These are phyloP conservation scores for Pleoardoris graminearum DNA, from an alignment of 2,329 filamentous ascomycete genomes.

Conservation along the genomic window DNA sequence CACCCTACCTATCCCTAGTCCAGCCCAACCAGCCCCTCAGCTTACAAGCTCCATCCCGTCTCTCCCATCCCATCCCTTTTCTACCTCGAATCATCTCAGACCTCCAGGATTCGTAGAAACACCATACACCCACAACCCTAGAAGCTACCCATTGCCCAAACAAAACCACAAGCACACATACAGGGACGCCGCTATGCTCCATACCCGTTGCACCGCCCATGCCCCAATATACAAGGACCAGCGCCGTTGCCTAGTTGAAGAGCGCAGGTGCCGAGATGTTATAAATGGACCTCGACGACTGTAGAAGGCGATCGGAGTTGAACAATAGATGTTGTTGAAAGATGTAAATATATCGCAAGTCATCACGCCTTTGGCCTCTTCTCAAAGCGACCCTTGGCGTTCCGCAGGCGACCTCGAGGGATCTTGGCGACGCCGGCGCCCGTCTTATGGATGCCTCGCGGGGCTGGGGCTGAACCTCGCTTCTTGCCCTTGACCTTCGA, in stretches of 20 bases:
- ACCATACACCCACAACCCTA: not conserved
- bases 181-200: constrained; percentile 7
- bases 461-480: constrained; percentile 6
- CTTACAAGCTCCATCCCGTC: not conserved
- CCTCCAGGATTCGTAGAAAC: not conserved
- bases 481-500: constrained; percentile 13
- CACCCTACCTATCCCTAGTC: not conserved
- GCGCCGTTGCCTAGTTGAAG: not conserved
- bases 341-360: not conserved
- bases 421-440: constrained; percentile 19
- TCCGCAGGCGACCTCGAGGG: constrained; percentile 1
- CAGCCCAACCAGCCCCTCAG: not conserved
- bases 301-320: not conserved
- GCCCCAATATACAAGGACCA: constrained; percentile 1
- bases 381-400: not conserved
- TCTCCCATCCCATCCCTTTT: not conserved
- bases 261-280: not conserved
- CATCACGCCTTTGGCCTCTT: not conserved
- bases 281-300: not conserved
- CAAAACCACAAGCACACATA: not conserved
- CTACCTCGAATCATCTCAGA: not conserved
- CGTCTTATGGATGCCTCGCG: constrained; percentile 17
- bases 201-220: constrained; percentile 3
- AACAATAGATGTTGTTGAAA: not conserved
- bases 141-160: not conserved